phyloP scores from a whole-genome alignment of 2,329 filamentous ascomycete genomes.

The Hymenoscyphus albidus region DNA sequence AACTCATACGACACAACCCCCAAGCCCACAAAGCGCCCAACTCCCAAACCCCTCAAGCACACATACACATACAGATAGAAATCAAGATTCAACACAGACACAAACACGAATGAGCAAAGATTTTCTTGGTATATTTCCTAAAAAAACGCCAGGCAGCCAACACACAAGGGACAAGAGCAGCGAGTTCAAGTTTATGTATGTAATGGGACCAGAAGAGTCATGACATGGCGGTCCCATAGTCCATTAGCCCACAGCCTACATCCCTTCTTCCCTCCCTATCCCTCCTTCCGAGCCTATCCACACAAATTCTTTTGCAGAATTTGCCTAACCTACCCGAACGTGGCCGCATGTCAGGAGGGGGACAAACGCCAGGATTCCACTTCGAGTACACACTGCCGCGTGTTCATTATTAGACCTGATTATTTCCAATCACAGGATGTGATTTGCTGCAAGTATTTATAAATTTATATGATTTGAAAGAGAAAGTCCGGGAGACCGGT shows the following conservation, averaged over 20 bases:
- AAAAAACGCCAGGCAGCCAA: constrained; percentile 1
- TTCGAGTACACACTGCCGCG: background rate
- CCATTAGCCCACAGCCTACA: background rate
- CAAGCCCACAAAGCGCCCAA: too few relatives aligned
- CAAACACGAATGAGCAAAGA: background rate
- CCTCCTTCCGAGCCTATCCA: background rate
- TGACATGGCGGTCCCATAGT: background rate
- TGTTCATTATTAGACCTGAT: background rate
- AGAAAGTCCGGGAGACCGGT: background rate
- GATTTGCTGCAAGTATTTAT: background rate
- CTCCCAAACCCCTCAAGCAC: background rate
- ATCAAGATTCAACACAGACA: background rate
- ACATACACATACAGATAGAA: background rate
- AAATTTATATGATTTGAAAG: background rate
- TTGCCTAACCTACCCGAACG: background rate
- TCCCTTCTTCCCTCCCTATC: background rate
- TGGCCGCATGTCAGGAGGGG: background rate
- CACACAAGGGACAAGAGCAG: background rate
- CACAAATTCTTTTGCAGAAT: background rate
- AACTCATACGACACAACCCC: too few relatives aligned
- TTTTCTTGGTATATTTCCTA: background rate
- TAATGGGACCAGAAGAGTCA: background rate
- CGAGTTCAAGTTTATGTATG: background rate
- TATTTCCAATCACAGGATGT: background rate
- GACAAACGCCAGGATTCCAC: background rate